A percentile compares a stretch with the other conserved stretches of the same genome.
phyloP scores from a whole-genome alignment of 352 stramenopile genomes.

The Globisporangium barbulae region DNA sequence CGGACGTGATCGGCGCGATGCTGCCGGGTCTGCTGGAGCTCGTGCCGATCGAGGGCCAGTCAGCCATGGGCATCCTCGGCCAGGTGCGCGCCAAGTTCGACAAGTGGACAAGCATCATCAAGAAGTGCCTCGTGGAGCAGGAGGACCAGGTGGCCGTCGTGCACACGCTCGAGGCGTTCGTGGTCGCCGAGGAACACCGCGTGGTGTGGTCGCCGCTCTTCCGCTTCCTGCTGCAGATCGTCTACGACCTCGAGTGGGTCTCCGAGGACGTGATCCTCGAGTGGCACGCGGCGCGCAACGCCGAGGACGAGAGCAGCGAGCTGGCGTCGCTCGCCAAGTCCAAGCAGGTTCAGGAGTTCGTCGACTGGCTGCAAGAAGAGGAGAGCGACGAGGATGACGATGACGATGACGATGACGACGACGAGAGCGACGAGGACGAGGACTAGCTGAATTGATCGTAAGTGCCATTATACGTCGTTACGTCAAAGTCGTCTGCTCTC shows the following conservation, averaged over 20 bases:
- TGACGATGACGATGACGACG: slow-evolving; percentile 28
- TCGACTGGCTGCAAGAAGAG: slow-evolving; percentile 90
- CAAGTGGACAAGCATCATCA: slow-evolving; percentile 89
- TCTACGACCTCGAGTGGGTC: slow-evolving; percentile 93
- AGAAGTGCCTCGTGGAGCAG: slow-evolving; percentile 86
- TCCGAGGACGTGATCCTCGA: slow-evolving; percentile 90
- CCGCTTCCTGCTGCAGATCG: slow-evolving; percentile 92
- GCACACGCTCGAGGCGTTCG: slow-evolving; percentile 57
- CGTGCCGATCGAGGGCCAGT: slow-evolving; percentile 48
- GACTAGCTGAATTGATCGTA: neutral
- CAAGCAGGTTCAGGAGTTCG: slow-evolving; percentile 90
- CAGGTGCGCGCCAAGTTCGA: slow-evolving; percentile 83
- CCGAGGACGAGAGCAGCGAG: slow-evolving; percentile 31
- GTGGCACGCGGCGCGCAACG: slow-evolving; percentile 70
- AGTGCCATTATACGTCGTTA: slow-evolving; percentile 1
- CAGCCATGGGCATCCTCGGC: slow-evolving; percentile 65
- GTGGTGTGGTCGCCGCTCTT: slow-evolving; percentile 78
- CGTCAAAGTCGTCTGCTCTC: neutral
- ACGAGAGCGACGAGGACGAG: slow-evolving; percentile 19
- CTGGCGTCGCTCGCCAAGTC: slow-evolving; percentile 51
- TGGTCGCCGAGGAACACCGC: slow-evolving; percentile 35
- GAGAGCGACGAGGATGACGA: slow-evolving; percentile 49
- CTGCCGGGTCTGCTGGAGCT: slow-evolving; percentile 68
- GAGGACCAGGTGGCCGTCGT: slow-evolving; percentile 68
- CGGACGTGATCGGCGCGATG: slow-evolving; percentile 75